Conservation (phyloP, 345 rosid genomes). For the Brassica cretica region DNA sequence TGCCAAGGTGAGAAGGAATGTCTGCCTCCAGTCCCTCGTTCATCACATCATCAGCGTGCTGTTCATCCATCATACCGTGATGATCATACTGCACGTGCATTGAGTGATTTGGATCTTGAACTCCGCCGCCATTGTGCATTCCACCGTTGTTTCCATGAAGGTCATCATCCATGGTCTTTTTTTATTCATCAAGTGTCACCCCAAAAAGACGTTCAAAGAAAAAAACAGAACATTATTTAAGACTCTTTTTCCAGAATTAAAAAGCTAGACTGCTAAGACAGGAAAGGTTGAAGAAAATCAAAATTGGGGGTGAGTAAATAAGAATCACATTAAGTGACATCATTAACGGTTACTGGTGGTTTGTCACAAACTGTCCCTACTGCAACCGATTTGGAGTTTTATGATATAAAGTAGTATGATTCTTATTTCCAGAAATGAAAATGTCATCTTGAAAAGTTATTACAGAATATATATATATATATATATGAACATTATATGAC, state of each 20-base stretch:
- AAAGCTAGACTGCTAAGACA: not conserved
- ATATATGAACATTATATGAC: not conserved
- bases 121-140: constrained; percentile 44
- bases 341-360: not conserved
- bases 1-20: constrained; percentile 57
- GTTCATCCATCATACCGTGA: constrained; percentile 48
- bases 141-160: constrained; percentile 43
- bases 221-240: constrained; percentile 5
- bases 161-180: constrained; percentile 47
- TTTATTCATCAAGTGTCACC: constrained; percentile 9
- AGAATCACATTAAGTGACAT: not conserved
- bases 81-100: constrained; percentile 49
- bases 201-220: constrained; percentile 9
- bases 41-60: constrained; percentile 39
- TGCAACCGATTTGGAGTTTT: not conserved
- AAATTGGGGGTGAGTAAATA: no score
- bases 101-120: constrained; percentile 31
- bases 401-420: not conserved
- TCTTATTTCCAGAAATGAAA: not conserved
- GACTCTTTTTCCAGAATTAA: not conserved
- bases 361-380: constrained; percentile 12
- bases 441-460: not conserved
- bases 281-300: not conserved
- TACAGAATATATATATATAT: no score
- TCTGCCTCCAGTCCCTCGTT: constrained; percentile 49